Conservation (phyloP, 352 stramenopile genomes). For the Globisporangium rhizosaccharum region DNA sequence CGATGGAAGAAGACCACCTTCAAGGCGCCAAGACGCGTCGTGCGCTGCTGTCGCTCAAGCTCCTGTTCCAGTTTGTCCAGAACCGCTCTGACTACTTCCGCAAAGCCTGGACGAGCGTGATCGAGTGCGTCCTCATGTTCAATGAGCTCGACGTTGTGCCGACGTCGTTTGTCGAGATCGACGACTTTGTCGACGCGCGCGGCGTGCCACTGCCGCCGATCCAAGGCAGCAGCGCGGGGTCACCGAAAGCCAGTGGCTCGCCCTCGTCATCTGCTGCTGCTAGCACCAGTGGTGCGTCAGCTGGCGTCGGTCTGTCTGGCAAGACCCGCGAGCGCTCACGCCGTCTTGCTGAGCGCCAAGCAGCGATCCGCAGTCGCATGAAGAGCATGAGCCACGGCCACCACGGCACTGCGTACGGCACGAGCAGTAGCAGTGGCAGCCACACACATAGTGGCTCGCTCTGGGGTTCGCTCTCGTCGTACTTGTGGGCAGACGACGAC, state of each 20-base stretch:
- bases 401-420: slow-evolving; percentile 40
- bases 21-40: slow-evolving; percentile 72
- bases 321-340: slow-evolving; percentile 77
- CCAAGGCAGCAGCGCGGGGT: slow-evolving; percentile 26
- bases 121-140: slow-evolving; percentile 86
- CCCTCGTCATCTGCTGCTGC: slow-evolving; percentile 11
- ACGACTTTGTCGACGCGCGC: slow-evolving; percentile 83
- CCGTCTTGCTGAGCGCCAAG: slow-evolving; percentile 73
- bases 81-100: slow-evolving; percentile 72
- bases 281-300: background rate
- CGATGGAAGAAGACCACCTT: slow-evolving; percentile 56
- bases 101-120: slow-evolving; percentile 75
- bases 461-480: slow-evolving; percentile 81
- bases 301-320: slow-evolving; percentile 52
- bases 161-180: slow-evolving; percentile 84
- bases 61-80: slow-evolving; percentile 84
- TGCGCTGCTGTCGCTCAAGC: slow-evolving; percentile 66
- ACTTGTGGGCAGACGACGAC: slow-evolving; percentile 80
- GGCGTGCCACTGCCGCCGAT: slow-evolving; percentile 77
- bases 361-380: slow-evolving; percentile 75
- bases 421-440: slow-evolving; percentile 22
- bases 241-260: slow-evolving; percentile 19
- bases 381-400: slow-evolving; percentile 66
- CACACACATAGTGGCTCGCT: slow-evolving; percentile 43
- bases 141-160: slow-evolving; percentile 83